phyloP scores from a whole-genome alignment of 495 filamentous ascomycete species.

The Penicillium alfredii region DNA sequence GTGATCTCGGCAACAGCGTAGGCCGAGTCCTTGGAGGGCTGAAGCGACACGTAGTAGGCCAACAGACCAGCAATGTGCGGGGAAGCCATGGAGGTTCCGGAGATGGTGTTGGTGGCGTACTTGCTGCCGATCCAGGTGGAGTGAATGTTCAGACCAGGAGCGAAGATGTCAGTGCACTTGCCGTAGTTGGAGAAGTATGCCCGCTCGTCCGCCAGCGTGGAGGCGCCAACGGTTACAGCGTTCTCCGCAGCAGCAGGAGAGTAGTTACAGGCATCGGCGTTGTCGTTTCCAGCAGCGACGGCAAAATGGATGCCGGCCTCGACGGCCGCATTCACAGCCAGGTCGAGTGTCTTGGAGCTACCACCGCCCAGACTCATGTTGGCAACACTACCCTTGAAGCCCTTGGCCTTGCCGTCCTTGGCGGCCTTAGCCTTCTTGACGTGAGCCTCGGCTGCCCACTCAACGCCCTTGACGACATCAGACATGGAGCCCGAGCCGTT shows the following conservation, averaged over 20 bases:
- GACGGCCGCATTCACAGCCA: slow-evolving; percentile 91
- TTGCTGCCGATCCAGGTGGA: slow-evolving; percentile 98
- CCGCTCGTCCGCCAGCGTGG: slow-evolving; percentile 86
- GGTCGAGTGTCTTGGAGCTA: slow-evolving; percentile 83
- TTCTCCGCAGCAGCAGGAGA: slow-evolving; percentile 92
- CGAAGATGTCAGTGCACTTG: slow-evolving; percentile 99
- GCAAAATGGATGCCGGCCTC: slow-evolving; percentile 90
- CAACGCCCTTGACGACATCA: slow-evolving; percentile 96
- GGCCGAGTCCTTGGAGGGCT: slow-evolving; percentile 79
- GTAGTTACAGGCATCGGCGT: slow-evolving; percentile 98
- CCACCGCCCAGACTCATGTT: slow-evolving; percentile 99
- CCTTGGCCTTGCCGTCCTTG: slow-evolving; percentile 76
- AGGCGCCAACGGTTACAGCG: slow-evolving; percentile 94
- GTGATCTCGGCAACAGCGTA: slow-evolving; percentile 86
- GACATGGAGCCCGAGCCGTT: slow-evolving; percentile 98
- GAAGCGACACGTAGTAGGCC: slow-evolving; percentile 95
- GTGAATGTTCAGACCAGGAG: slow-evolving; percentile 90
- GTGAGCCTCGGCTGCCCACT: slow-evolving; percentile 84
- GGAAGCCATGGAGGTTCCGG: slow-evolving; percentile 98
- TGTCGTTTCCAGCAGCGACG: slow-evolving; percentile 97
- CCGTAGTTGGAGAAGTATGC: slow-evolving; percentile 99
- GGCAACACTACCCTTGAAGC: slow-evolving; percentile 96
- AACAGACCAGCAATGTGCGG: slow-evolving; percentile 94
- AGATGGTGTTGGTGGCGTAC: slow-evolving; percentile 94
- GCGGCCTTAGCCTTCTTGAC: slow-evolving; percentile 63